Conservation (phyloP, 1,284 basidiomycete genomes). For the Puccinia brachypodii region DNA sequence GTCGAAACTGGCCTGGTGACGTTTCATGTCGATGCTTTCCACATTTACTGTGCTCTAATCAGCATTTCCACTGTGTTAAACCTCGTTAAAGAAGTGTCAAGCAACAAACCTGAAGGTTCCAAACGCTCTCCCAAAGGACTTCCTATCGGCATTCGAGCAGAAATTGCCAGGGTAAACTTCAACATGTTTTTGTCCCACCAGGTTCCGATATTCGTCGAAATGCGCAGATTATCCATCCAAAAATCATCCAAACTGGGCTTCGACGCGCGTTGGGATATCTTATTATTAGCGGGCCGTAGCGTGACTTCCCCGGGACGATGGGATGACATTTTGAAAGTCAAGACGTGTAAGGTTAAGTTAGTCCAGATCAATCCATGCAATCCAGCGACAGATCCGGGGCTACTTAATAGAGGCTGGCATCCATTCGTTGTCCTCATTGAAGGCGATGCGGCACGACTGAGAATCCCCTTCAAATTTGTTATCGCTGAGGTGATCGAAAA, state of each 20-base stretch:
- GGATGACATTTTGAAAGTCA: slow-evolving; percentile 75
- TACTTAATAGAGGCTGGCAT: slow-evolving; percentile 55
- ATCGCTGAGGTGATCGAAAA: slow-evolving; percentile 61
- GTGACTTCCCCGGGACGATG: slow-evolving; percentile 62
- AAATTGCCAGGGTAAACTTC: slow-evolving; percentile 49
- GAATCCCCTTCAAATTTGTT: slow-evolving; percentile 76
- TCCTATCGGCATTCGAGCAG: slow-evolving; percentile 50
- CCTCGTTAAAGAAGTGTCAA: slow-evolving; percentile 49
- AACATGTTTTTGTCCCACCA: slow-evolving; percentile 43
- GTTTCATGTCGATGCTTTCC: slow-evolving; percentile 65
- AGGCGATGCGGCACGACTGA: slow-evolving; percentile 69
- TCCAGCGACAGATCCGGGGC: slow-evolving; percentile 25
- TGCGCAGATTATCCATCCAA: slow-evolving; percentile 42
- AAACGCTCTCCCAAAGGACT: slow-evolving; percentile 5
- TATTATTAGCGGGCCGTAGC: slow-evolving; percentile 60
- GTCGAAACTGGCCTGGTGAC: slow-evolving; percentile 20
- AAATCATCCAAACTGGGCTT: slow-evolving; percentile 52
- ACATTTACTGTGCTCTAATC: slow-evolving; percentile 74
- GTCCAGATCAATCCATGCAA: slow-evolving; percentile 48
- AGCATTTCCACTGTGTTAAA: slow-evolving; percentile 62
- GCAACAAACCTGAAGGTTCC: slow-evolving; percentile 25
- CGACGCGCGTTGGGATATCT: slow-evolving; percentile 56
- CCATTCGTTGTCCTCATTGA: slow-evolving; percentile 59
- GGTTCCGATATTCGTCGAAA: slow-evolving; percentile 42
- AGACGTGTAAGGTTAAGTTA: slow-evolving; percentile 64